phyloP scores from a whole-genome alignment of 2,329 filamentous ascomycete species.

The Zymoseptoria tritici region DNA sequence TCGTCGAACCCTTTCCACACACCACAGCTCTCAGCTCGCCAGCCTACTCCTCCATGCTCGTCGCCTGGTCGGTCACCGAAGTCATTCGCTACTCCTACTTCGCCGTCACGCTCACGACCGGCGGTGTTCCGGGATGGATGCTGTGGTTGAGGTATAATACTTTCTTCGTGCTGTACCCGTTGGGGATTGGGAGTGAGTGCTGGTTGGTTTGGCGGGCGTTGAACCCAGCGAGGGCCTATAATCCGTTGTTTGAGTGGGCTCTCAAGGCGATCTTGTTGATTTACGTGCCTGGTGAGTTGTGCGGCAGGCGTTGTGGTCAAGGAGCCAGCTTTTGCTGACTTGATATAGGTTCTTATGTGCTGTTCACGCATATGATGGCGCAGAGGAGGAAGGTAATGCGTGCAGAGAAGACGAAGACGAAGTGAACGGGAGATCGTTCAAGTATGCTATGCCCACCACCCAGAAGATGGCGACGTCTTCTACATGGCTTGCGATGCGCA shows the following conservation, averaged over 20 bases:
- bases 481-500: no score
- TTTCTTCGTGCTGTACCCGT: slow-evolving; percentile 85
- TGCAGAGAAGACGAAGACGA: slow-evolving; percentile 42
- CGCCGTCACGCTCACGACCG: slow-evolving; percentile 57
- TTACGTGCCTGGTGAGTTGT: slow-evolving; percentile 68
- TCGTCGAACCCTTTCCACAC: slow-evolving; percentile 66
- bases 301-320: slow-evolving; percentile 2
- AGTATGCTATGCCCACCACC: background rate
- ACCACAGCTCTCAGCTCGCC: slow-evolving; percentile 47
- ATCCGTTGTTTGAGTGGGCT: slow-evolving; percentile 48
- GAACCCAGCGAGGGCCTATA: slow-evolving; percentile 48
- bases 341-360: slow-evolving; percentile 60
- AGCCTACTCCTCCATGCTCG: slow-evolving; percentile 68
- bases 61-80: slow-evolving; percentile 86
- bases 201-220: slow-evolving; percentile 65
- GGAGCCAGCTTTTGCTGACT: slow-evolving; percentile 4
- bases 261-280: slow-evolving; percentile 60
- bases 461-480: background rate
- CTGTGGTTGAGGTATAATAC: slow-evolving; percentile 83
- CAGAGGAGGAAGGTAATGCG: slow-evolving; percentile 76
- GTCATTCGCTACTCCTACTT: slow-evolving; percentile 92
- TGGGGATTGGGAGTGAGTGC: slow-evolving; percentile 85
- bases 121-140: slow-evolving; percentile 55
- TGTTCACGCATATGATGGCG: slow-evolving; percentile 92
- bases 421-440: background rate